Evolutionary conservation across 1,284 basidiomycete genomes (phyloP).

Genomic region (Chiua sp.): DNA sequence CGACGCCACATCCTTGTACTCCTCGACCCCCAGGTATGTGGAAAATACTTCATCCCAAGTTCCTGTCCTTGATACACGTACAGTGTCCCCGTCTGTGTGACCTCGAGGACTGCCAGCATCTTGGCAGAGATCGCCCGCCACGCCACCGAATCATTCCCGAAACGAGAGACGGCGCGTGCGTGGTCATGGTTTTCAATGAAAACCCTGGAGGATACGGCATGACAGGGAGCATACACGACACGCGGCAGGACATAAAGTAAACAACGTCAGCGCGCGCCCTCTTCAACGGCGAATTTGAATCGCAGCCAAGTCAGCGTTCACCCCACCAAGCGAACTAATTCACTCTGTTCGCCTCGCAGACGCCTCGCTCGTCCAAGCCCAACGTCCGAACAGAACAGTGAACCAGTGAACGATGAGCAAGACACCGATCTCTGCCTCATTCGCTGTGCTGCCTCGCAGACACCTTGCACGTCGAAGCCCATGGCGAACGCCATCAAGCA

Average conservation of each 20-base stretch:
- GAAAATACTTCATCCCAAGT: conserved; percentile 73
- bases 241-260: conserved; percentile 10
- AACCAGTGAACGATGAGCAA: conserved; percentile 18
- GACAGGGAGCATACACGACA: conserved; percentile 18
- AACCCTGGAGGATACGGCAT: conserved; percentile 41
- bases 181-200: conserved; percentile 77
- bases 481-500: conserved; percentile 5
- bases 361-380: conserved; percentile 14
- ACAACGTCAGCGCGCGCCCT: conserved; percentile 1
- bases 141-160: conserved; percentile 61
- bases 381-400: conserved; percentile 1
- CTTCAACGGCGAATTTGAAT: conserved; percentile 10
- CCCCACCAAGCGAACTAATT: conserved; percentile 14
- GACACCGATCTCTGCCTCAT: conserved; percentile 10
- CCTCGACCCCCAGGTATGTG: conserved; percentile 70
- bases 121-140: conserved; percentile 65
- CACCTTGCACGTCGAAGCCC: conserved; percentile 17
- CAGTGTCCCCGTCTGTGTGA: conserved; percentile 67
- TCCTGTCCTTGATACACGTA: conserved; percentile 81
- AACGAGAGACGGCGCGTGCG: conserved; percentile 67
- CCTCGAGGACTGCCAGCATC: conserved; percentile 65
- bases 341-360: conserved; percentile 26
- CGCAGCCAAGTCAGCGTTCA: background rate
- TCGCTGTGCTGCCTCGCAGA: conserved; percentile 21
- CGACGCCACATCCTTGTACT: conserved; percentile 71